phyloP scores from a whole-genome alignment of 177 flowering plant species.

The Vitis hybrid region DNA sequence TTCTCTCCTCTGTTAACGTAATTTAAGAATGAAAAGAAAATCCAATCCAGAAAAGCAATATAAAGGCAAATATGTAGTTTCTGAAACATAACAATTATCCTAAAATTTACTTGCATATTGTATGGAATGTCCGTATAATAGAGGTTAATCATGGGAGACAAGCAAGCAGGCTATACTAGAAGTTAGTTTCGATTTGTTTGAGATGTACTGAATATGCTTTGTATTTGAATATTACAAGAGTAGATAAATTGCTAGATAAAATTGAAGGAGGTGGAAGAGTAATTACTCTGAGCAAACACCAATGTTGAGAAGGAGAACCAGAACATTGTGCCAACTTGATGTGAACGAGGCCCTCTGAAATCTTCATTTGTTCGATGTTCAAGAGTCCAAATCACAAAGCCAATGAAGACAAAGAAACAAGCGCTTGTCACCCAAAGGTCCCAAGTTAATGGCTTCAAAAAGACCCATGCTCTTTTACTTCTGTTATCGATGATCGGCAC shows the following conservation, averaged over 20 bases:
- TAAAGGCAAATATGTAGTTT: neutral
- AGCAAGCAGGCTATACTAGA: too few species aligned
- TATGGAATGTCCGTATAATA: too few species aligned
- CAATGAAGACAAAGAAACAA: conserved; percentile 22
- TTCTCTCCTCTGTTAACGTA: conserved; percentile 27
- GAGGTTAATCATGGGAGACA: too few species aligned
- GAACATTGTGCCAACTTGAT: conserved; percentile 21
- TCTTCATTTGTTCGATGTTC: conserved; percentile 23
- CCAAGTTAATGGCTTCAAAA: conserved; percentile 26
- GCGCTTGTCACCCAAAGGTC: conserved; percentile 17
- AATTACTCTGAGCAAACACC: conserved; percentile 28
- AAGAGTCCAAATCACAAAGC: conserved; percentile 21
- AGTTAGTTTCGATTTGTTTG: too few species aligned
- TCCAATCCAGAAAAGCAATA: neutral
- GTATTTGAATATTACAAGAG: neutral
- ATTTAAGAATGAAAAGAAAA: neutral
- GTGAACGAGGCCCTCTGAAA: conserved; percentile 17
- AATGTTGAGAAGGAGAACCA: conserved; percentile 33
- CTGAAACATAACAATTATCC: neutral
- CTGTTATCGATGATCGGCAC: too few species aligned
- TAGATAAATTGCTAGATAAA: too few species aligned
- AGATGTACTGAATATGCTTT: too few species aligned
- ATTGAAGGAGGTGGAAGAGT: neutral
- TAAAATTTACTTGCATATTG: too few species aligned
- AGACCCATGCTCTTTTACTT: conserved; percentile 24